Evolutionary conservation across 495 filamentous ascomycete species (phyloP), one percentile per base, ranked within the genome.

Genomic region (Hypomontagnella monticulosa): DNA sequence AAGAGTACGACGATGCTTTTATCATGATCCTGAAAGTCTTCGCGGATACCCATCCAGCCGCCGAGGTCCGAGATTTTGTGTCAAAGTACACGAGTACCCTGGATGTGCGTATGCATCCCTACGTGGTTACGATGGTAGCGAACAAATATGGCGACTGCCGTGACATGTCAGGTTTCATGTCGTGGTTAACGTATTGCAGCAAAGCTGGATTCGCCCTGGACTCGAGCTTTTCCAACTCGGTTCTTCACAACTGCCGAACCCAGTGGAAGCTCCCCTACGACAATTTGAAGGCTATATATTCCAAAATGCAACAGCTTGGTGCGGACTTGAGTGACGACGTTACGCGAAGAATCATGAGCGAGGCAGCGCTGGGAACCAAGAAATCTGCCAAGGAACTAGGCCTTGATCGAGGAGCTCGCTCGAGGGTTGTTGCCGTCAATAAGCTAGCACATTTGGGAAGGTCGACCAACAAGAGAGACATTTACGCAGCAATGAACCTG

Each of bases 81-180:
- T 71, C 60, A 23, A 47, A 40, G 11, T 84, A 79, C 43, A 59
- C 75, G 11, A 64, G 68, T 12, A 54, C 71, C 11, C 57, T 78
- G 4, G 61, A 67, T n/a, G 66, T 83, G 5, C 61, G 65, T 3
- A 30, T 82, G 19, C 73, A 70, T 48, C 60, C 52, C 32, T 75
- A 74, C 37, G 69, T 76, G 15, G 76, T 81, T 33, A 79, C 75
- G 16, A n/a, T 81, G 6, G 73, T 85, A 67, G 74, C 80, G n/a
- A 78, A 80, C 19, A 73, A 71, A 20, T 84, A 81, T 61, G 79
- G 58, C 9, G 66, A 71, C 41, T 59, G 74, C 16, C 73, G 69
- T n/a, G 82, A 85, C 56, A 61, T 77, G 20, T 50, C 54, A 46
- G 71, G 63, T 3, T 76, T 78, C 15, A 47, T 75, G 34, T 59